A percentile compares a stretch with the other conserved stretches of the same genome.
These are phyloP conservation scores for Globomyces pollinis-pini DNA, from an alignment of 192 early-diverging fungal genomes.

Conservation along the genomic window DNA sequence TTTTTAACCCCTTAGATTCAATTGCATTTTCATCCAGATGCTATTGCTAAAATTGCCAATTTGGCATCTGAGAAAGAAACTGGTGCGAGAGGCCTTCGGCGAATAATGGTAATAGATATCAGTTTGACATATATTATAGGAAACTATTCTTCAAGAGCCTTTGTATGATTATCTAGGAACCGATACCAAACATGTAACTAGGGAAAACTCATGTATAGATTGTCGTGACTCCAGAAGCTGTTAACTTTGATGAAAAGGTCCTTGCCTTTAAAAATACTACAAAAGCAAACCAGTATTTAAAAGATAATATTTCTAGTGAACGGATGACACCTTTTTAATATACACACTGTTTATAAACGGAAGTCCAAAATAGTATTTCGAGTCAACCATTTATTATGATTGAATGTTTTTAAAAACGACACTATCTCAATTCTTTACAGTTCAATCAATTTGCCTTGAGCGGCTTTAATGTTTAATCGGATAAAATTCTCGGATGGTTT, in stretches of 20 bases:
- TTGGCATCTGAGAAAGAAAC: conserved; percentile 74
- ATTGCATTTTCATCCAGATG: conserved; percentile 62
- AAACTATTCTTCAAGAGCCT: conserved; percentile 66
- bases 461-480: background rate
- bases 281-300: background rate
- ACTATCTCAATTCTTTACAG: too few species aligned
- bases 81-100: conserved; percentile 75
- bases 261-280: background rate
- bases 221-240: background rate
- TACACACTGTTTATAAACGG: background rate
- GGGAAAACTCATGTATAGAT: too few species aligned
- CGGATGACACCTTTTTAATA: background rate
- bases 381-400: background rate
- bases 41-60: conserved; percentile 63
- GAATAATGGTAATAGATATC: conserved; percentile 59
- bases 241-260: background rate
- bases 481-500: background rate
- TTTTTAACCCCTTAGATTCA: too few species aligned
- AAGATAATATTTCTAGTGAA: background rate
- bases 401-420: background rate
- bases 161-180: conserved; percentile 67
- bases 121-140: too few species aligned
- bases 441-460: background rate
- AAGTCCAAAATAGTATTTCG: background rate
- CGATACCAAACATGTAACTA: background rate